Conservation (phyloP, 2,329 filamentous ascomycete genomes). For the Aspergillus awamori region DNA sequence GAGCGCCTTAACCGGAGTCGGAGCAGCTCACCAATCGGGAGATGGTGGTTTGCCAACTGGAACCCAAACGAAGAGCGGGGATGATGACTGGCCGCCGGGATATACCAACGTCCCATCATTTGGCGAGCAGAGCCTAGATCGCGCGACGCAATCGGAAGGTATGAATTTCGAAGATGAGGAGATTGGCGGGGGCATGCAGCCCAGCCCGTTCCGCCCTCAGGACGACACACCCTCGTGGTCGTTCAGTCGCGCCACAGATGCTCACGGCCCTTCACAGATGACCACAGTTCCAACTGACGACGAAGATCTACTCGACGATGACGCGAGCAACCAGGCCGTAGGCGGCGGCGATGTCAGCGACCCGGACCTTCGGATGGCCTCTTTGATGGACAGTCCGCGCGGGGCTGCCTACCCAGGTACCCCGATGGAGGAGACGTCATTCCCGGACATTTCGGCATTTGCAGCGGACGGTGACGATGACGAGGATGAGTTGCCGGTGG, state of each 20-base stretch:
- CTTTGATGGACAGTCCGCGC: constrained; percentile 31
- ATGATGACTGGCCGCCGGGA: constrained; percentile 34
- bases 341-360: constrained; percentile 40
- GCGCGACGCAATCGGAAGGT: constrained; percentile 31
- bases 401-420: constrained; percentile 24
- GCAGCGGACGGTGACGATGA: constrained; percentile 37
- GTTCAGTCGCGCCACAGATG: constrained; percentile 36
- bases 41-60: constrained; percentile 60
- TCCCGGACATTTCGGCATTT: constrained; percentile 37
- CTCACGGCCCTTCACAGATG: constrained; percentile 35
- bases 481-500: constrained; percentile 43
- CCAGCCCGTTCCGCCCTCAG: constrained; percentile 28
- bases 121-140: constrained; percentile 27
- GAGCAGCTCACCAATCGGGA: constrained; percentile 70
- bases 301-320: constrained; percentile 40
- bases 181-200: constrained; percentile 25
- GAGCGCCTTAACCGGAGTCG: constrained; percentile 80
- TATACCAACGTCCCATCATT: constrained; percentile 32
- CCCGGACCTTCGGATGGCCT: constrained; percentile 36
- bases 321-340: constrained; percentile 45
- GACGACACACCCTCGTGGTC: constrained; percentile 40
- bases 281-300: constrained; percentile 34
- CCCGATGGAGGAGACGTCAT: constrained; percentile 30
- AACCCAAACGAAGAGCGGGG: constrained; percentile 39
- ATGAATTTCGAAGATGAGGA: constrained; percentile 40